These are phyloP conservation scores for Polyplosphaeria fusca DNA, from an alignment of 495 filamentous ascomycete species.

Conservation along the genomic window DNA sequence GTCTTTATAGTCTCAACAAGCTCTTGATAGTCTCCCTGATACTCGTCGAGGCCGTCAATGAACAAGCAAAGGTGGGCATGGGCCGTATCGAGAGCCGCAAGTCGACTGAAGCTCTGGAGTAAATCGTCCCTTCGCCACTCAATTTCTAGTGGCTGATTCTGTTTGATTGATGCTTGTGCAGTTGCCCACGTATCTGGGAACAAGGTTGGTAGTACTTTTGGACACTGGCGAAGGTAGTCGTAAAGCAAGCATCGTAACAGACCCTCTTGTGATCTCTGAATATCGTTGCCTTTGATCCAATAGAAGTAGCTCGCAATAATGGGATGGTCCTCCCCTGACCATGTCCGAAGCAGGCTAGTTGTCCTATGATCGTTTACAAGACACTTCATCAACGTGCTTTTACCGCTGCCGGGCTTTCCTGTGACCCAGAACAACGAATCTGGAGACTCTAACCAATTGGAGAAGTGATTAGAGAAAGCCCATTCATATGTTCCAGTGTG, in stretches of 20 bases:
- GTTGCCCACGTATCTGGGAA: too few species aligned
- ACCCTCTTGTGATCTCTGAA: neutral
- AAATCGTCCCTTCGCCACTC: too few species aligned
- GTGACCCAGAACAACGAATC: neutral
- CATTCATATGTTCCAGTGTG: neutral
- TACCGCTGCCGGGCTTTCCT: neutral
- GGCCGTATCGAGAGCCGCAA: too few species aligned
- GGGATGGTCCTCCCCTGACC: neutral
- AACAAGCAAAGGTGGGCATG: neutral
- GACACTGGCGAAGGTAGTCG: neutral
- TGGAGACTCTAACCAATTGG: neutral
- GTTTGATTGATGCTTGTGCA: too few species aligned
- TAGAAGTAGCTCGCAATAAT: neutral
- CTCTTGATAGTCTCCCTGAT: neutral
- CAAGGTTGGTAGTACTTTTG: too few species aligned
- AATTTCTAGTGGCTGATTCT: too few species aligned
- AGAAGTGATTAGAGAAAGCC: neutral
- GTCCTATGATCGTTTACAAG: neutral
- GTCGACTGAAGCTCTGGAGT: too few species aligned
- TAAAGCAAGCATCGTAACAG: neutral
- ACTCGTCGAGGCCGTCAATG: neutral
- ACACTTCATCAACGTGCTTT: neutral
- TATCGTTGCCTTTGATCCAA: neutral
- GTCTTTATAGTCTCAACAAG: neutral
- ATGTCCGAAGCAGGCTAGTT: neutral